These are phyloP conservation scores for Epithele typhae DNA, from an alignment of 768 basidiomycete species.

Conservation along the genomic window DNA sequence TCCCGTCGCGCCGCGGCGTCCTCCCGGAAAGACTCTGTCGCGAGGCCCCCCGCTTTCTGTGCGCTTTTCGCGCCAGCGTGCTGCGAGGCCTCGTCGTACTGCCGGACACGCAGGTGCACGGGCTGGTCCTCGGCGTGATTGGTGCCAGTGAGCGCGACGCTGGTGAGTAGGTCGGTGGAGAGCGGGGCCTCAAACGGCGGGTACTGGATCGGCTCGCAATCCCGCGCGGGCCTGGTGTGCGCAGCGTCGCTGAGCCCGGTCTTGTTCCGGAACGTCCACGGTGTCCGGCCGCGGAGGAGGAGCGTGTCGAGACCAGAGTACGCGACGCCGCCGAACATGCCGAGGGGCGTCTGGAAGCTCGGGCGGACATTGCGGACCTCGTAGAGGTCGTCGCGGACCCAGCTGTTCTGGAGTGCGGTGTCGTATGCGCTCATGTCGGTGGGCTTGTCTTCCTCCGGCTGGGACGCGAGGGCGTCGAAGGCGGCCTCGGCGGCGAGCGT, in stretches of 20 bases:
- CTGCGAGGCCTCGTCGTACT: conserved; percentile 25
- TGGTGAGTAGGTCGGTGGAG: conserved; percentile 90
- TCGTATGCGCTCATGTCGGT: conserved; percentile 76
- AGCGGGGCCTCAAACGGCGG: conserved; percentile 85
- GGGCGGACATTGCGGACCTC: conserved; percentile 92
- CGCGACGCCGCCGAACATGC: conserved; percentile 80
- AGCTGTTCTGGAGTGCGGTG: conserved; percentile 61
- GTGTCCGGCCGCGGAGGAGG: conserved; percentile 77
- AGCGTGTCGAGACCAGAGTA: conserved; percentile 90
- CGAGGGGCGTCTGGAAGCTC: conserved; percentile 76
- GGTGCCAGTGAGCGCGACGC: conserved; percentile 85
- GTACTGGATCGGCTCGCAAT: conserved; percentile 76
- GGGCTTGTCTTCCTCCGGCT: conserved; percentile 18
- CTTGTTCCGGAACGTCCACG: conserved; percentile 87
- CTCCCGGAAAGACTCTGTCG: conserved; percentile 30
- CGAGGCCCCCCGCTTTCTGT: conserved; percentile 15
- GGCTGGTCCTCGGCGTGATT: conserved; percentile 98
- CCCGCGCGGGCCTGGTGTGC: conserved; percentile 63
- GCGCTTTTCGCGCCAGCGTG: conserved; percentile 24
- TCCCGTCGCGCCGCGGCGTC: conserved; percentile 42
- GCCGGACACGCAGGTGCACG: conserved; percentile 74
- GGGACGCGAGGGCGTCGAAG: conserved; percentile 50
- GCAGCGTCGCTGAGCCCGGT: conserved; percentile 53
- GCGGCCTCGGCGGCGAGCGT: conserved; percentile 95
- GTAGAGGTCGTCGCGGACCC: conserved; percentile 81